A percentile compares a stretch with the other conserved stretches of the same genome.
Evolutionary conservation across 352 stramenopile species (phyloP).

Genomic region (Globisporangium perplexum): DNA sequence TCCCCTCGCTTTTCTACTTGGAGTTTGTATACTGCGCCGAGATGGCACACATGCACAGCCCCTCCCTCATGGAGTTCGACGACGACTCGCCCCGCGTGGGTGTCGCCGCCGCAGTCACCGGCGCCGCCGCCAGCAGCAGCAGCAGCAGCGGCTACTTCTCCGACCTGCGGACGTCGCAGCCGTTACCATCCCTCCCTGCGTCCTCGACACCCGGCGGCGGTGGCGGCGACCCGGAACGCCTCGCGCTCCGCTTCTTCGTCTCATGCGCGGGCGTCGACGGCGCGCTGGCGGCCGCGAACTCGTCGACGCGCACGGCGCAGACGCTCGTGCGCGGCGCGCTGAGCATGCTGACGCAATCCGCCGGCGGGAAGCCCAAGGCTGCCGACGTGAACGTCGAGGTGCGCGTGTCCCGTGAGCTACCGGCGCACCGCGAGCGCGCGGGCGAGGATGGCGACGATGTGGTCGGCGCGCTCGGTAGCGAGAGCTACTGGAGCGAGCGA

Average conservation of each 20-base stretch:
- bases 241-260: conserved; percentile 64
- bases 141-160: conserved; percentile 6
- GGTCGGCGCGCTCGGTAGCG: conserved; percentile 26
- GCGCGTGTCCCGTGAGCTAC: conserved; percentile 45
- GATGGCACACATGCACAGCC: conserved; percentile 13
- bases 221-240: conserved; percentile 7
- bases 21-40: not conserved
- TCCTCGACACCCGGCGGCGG: too few relatives aligned
- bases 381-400: conserved; percentile 73
- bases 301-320: conserved; percentile 50
- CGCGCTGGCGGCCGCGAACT: conserved; percentile 29
- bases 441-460: not conserved
- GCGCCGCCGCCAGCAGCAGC: not conserved
- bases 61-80: conserved; percentile 46
- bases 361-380: conserved; percentile 26
- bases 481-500: conserved; percentile 71
- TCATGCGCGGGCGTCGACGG: conserved; percentile 58
- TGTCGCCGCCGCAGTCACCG: not conserved
- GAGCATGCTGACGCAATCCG: conserved; percentile 53
- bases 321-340: conserved; percentile 70
- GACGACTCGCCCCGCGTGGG: conserved; percentile 18
- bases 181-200: not conserved
- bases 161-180: not conserved
- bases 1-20: not conserved
- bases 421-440: conserved; percentile 1